Evolutionary conservation across 768 basidiomycete genomes (phyloP).

Genomic region (Nevesoporus exiguus): DNA sequence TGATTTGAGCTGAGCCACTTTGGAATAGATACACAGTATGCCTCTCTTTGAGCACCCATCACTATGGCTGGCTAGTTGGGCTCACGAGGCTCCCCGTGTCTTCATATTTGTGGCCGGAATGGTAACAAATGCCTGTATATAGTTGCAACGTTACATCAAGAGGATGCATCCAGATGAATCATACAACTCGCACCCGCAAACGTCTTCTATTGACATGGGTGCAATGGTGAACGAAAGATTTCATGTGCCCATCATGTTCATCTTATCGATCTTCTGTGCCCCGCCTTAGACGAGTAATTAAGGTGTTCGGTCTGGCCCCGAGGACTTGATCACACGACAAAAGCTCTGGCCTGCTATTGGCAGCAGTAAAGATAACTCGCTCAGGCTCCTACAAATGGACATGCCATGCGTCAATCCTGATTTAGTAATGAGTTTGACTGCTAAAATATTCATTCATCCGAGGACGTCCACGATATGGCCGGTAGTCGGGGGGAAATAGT

Average conservation of each 20-base stretch:
- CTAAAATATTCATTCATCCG: neutral
- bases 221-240: neutral
- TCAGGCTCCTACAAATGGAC: neutral
- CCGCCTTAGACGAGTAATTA: neutral
- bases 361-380: neutral
- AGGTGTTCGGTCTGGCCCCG: neutral
- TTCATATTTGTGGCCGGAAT: neutral
- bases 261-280: neutral
- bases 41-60: neutral
- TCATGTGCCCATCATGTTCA: neutral
- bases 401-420: neutral
- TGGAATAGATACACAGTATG: neutral
- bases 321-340: neutral
- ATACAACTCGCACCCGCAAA: neutral
- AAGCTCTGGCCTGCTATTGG: neutral
- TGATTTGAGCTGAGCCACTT: conserved; percentile 28
- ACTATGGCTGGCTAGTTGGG: neutral
- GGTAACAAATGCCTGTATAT: conserved; percentile 2
- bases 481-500: neutral
- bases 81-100: neutral
- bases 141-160: neutral
- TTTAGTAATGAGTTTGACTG: neutral
- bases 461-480: neutral
- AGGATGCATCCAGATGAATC: neutral
- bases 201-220: neutral